Percentiles rank a stretch among this genome's conserved stretches.
Conservation (phyloP, 768 basidiomycete genomes). For the Trametes meyenii region DNA sequence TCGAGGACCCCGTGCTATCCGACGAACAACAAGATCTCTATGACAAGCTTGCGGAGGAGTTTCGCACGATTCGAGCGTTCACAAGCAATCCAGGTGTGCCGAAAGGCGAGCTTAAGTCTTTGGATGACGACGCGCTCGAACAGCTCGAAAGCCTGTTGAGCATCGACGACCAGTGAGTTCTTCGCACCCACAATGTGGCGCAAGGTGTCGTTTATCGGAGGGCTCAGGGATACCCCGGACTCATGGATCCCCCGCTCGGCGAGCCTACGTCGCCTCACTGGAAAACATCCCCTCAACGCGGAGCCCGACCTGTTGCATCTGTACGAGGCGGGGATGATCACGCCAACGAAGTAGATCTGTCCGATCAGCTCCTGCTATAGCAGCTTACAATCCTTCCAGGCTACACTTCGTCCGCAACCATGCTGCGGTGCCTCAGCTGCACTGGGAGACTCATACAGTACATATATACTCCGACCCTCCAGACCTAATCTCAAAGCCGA, state of each 20-base stretch:
- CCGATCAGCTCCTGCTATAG: neutral
- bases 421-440: slow-evolving; percentile 24
- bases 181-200: neutral
- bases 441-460: slow-evolving; percentile 26
- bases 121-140: slow-evolving; percentile 20
- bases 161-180: slow-evolving; percentile 26
- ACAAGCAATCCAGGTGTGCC: slow-evolving; percentile 20
- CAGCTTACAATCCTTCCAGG: neutral
- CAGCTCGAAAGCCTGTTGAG: slow-evolving; percentile 25
- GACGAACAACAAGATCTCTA: neutral
- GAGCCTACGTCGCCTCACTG: slow-evolving; percentile 22
- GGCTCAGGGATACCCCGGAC: slow-evolving; percentile 24
- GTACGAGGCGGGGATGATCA: slow-evolving; percentile 27
- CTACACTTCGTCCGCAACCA: slow-evolving; percentile 30
- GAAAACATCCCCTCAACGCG: slow-evolving; percentile 27
- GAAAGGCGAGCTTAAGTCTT: slow-evolving; percentile 13
- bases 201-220: neutral
- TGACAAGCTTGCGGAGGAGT: slow-evolving; percentile 16
- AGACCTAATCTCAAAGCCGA: slow-evolving; percentile 11
- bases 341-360: slow-evolving; percentile 25
- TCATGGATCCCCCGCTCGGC: slow-evolving; percentile 28
- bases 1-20: neutral
- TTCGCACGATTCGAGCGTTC: slow-evolving; percentile 11
- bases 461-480: slow-evolving; percentile 8
- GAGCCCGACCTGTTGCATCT: slow-evolving; percentile 21